Conservation (phyloP, 768 basidiomycete genomes). For the Phaffia australis region DNA sequence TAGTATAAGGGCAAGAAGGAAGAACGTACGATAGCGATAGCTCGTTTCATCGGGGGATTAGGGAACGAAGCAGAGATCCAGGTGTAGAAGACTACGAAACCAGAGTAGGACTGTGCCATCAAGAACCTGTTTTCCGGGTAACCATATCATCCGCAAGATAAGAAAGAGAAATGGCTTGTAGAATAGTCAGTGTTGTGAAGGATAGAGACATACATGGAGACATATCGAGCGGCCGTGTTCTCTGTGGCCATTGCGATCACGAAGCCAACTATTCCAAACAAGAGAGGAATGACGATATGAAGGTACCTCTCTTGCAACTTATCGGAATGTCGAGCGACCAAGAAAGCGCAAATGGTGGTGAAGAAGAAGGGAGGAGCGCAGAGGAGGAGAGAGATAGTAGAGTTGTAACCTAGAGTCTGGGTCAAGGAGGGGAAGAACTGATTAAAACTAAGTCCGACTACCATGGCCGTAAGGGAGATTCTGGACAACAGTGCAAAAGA, state of each 20-base stretch:
- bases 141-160: background rate
- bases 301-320: conserved; percentile 54
- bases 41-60: conserved; percentile 73
- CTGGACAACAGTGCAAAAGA: background rate
- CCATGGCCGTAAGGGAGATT: conserved; percentile 12
- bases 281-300: conserved; percentile 20
- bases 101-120: conserved; percentile 55
- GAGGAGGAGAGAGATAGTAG: conserved; percentile 58
- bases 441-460: conserved; percentile 23
- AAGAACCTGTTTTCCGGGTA: background rate
- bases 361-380: conserved; percentile 44
- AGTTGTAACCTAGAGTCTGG: conserved; percentile 49
- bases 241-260: conserved; percentile 30
- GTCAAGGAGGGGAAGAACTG: conserved; percentile 44
- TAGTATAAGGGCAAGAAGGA: conserved; percentile 31
- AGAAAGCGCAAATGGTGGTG: conserved; percentile 50
- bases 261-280: conserved; percentile 13
- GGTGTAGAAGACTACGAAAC: conserved; percentile 54
- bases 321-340: conserved; percentile 57
- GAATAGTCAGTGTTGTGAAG: background rate
- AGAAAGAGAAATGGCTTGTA: background rate
- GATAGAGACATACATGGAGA: conserved; percentile 38
- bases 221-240: conserved; percentile 42
- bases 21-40: conserved; percentile 55
- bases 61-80: conserved; percentile 44